Conservation (phyloP, 1,139 yeast species). For the Yamadazyma dendronema region DNA sequence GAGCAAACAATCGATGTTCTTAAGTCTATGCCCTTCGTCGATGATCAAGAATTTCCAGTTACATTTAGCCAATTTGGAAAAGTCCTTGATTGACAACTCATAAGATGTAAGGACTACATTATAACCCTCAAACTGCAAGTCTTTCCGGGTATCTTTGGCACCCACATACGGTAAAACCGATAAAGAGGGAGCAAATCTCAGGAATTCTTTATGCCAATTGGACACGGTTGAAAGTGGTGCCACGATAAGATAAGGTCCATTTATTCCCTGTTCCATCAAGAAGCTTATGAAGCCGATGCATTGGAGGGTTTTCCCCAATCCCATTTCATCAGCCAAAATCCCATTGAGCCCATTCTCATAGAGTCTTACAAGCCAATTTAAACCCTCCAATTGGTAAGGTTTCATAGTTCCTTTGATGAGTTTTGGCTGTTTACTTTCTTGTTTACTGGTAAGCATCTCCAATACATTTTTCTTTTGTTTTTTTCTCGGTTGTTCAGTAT, state of each 20-base stretch:
- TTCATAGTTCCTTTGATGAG: conserved; percentile 66
- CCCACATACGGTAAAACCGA: conserved; percentile 70
- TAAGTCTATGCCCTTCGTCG: conserved; percentile 94
- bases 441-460: conserved; percentile 19
- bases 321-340: conserved; percentile 96
- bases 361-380: conserved; percentile 84
- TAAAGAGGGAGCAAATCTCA: conserved; percentile 69
- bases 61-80: conserved; percentile 45
- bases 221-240: conserved; percentile 87
- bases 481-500: conserved; percentile 3
- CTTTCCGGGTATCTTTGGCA: conserved; percentile 50
- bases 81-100: conserved; percentile 74
- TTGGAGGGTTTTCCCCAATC: conserved; percentile 88
- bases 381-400: conserved; percentile 84
- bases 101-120: conserved; percentile 76
- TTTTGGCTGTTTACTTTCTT: conserved; percentile 54
- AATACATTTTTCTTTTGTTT: conserved; percentile 13
- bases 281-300: conserved; percentile 77
- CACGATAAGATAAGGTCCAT: conserved; percentile 82
- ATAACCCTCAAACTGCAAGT: conserved; percentile 23
- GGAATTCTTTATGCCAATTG: conserved; percentile 78
- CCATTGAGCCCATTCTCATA: conserved; percentile 95
- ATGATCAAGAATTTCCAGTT: conserved; percentile 84
- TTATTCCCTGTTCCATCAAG: conserved; percentile 72
- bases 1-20: conserved; percentile 75